Conservation (phyloP, 2,329 filamentous ascomycete genomes). For the Claviceps sp. region DNA sequence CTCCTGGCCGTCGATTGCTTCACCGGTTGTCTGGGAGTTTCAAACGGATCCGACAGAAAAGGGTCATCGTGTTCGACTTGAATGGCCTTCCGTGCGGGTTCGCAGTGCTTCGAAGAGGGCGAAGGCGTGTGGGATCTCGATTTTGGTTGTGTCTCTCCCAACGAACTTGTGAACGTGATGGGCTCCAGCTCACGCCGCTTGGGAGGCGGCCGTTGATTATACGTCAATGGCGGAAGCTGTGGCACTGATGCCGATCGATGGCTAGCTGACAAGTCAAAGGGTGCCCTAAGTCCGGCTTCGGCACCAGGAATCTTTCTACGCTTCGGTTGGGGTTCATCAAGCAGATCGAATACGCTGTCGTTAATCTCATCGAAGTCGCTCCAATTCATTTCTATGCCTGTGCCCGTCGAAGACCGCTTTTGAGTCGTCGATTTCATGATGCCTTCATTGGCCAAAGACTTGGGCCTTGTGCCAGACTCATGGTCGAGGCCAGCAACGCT, state of each 20-base stretch:
- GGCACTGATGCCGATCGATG: neutral
- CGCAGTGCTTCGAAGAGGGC: neutral
- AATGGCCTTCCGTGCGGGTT: neutral
- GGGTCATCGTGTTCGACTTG: neutral
- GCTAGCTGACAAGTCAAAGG: neutral
- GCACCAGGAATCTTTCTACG: neutral
- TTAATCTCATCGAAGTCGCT: neutral
- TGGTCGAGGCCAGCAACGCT: neutral
- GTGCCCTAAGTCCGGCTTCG: neutral
- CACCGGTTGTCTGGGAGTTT: constrained; percentile 17
- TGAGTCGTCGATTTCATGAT: neutral
- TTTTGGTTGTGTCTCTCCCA: constrained; percentile 8
- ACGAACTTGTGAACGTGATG: constrained; percentile 26
- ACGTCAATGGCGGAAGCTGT: neutral
- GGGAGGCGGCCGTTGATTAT: neutral
- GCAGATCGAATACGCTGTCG: neutral
- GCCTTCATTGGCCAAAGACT: neutral
- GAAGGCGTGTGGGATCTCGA: neutral
- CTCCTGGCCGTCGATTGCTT: neutral
- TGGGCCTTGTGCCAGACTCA: too few relatives aligned
- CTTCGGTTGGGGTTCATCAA: constrained; percentile 1
- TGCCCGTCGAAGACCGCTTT: neutral
- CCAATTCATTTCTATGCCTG: neutral
- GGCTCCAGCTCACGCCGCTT: constrained; percentile 9
- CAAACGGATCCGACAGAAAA: constrained; percentile 20